A percentile compares a stretch with the other conserved stretches of the same genome.
phyloP scores from a whole-genome alignment of 2,329 filamentous ascomycete species.

The Didymella exigua region DNA sequence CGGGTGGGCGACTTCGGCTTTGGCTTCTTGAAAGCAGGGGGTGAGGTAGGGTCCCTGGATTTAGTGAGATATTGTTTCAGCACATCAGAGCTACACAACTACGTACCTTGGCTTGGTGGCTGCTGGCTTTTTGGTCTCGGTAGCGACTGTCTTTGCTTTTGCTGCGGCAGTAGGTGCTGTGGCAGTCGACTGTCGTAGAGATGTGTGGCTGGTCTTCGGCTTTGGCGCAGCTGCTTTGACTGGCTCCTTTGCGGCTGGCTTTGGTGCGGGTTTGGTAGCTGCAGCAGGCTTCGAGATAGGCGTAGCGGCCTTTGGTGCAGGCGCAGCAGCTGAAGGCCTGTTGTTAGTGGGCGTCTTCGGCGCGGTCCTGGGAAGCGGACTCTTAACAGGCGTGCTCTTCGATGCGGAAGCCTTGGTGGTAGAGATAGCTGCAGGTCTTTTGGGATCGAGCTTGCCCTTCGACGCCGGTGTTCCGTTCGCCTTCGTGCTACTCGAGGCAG shows the following conservation, averaged over 20 bases:
- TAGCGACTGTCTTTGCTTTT: constrained; percentile 27
- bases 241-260: constrained; percentile 32
- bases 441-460: constrained; percentile 33
- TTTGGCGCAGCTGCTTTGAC: constrained; percentile 25
- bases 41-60: constrained; percentile 27
- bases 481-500: constrained; percentile 20
- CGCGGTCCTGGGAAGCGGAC: constrained; percentile 37
- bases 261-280: constrained; percentile 17
- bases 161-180: constrained; percentile 29
- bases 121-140: constrained; percentile 35
- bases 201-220: constrained; percentile 38
- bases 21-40: constrained; percentile 47
- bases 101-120: constrained; percentile 23
- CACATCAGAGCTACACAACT: not conserved
- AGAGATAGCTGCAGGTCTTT: constrained; percentile 43
- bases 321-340: constrained; percentile 27
- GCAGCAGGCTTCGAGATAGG: constrained; percentile 26
- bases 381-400: constrained; percentile 37
- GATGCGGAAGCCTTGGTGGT: constrained; percentile 35
- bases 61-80: not conserved
- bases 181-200: constrained; percentile 33
- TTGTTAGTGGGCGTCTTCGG: constrained; percentile 40
- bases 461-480: constrained; percentile 27
- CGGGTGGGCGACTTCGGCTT: constrained; percentile 67
- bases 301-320: constrained; percentile 14